Evolutionary conservation across 2,329 filamentous ascomycete genomes (phyloP).

Genomic region (Xylogone sp.): DNA sequence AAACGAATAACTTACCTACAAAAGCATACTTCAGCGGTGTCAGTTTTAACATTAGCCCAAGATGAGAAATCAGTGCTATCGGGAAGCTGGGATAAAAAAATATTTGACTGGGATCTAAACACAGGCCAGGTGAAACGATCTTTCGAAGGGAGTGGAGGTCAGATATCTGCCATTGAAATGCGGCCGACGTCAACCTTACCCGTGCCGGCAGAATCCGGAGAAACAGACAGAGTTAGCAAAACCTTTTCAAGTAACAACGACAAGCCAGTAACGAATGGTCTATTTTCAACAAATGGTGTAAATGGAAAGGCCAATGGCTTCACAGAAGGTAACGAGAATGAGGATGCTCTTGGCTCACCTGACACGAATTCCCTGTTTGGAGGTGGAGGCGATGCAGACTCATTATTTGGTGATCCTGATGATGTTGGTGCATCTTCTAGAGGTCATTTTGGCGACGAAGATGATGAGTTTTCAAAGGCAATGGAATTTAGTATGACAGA

Average conservation of each 20-base stretch:
- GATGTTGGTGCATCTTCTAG: slow-evolving; percentile 45
- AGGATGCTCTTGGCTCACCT: slow-evolving; percentile 59
- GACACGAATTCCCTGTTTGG: slow-evolving; percentile 76
- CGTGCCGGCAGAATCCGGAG: slow-evolving; percentile 67
- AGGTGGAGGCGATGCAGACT: slow-evolving; percentile 69
- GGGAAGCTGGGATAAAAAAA: slow-evolving; percentile 93
- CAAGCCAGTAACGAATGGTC: slow-evolving; percentile 52
- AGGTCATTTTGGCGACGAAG: slow-evolving; percentile 73
- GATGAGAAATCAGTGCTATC: slow-evolving; percentile 87
- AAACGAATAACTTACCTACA: slow-evolving; percentile 79
- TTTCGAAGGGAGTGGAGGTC: slow-evolving; percentile 74
- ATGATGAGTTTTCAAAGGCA: slow-evolving; percentile 74
- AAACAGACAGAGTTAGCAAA: slow-evolving; percentile 55
- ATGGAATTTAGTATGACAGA: slow-evolving; percentile 49
- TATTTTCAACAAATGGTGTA: slow-evolving; percentile 35
- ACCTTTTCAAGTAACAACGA: slow-evolving; percentile 77
- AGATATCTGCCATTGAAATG: slow-evolving; percentile 85
- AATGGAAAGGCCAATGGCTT: slow-evolving; percentile 33
- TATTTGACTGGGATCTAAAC: slow-evolving; percentile 93
- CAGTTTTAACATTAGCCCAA: slow-evolving; percentile 73
- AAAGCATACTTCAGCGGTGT: slow-evolving; percentile 87
- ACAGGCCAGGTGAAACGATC: slow-evolving; percentile 71
- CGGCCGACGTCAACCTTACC: slow-evolving; percentile 72
- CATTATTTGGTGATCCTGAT: slow-evolving; percentile 81
- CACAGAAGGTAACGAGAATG: slow-evolving; percentile 38